These are phyloP conservation scores for Leptographium radiaticola DNA, from an alignment of 2,329 filamentous ascomycete genomes.

Conservation along the genomic window DNA sequence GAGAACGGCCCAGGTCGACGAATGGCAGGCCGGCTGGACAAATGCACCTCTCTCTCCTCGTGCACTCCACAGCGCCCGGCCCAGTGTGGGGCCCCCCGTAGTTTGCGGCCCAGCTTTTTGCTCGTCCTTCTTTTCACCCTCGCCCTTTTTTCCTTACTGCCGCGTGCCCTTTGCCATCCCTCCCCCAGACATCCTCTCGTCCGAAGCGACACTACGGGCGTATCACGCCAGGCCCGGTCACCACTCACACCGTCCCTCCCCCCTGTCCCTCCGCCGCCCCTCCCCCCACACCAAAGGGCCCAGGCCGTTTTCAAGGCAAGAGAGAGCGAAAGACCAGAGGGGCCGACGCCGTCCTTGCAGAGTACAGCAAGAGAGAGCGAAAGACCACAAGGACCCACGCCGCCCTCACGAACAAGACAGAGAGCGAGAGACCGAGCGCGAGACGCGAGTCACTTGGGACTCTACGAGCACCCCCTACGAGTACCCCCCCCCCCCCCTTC, in stretches of 20 bases:
- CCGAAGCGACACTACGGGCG: neutral
- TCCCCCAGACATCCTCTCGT: constrained; percentile 1
- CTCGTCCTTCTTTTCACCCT: neutral
- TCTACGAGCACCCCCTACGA: too few species aligned
- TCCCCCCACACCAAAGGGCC: neutral
- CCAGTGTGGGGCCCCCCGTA: neutral
- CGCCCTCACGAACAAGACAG: too few species aligned
- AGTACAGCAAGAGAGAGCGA: too few species aligned
- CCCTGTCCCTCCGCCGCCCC: neutral
- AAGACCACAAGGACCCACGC: too few species aligned
- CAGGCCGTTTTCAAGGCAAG: neutral
- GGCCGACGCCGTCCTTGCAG: too few species aligned
- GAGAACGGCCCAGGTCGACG: neutral
- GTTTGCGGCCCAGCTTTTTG: neutral
- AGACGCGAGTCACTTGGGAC: neutral
- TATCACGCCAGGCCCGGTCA: neutral
- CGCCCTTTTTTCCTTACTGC: neutral
- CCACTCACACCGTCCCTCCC: neutral
- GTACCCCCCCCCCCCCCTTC: too few species aligned
- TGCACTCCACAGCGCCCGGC: neutral
- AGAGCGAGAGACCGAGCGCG: neutral
- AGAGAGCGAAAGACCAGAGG: neutral
- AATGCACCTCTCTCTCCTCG: neutral
- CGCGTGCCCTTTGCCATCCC: neutral
- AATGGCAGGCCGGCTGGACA: neutral